These are phyloP conservation scores for Hura crepitans DNA, from an alignment of 441 rosid species.

Conservation along the genomic window DNA sequence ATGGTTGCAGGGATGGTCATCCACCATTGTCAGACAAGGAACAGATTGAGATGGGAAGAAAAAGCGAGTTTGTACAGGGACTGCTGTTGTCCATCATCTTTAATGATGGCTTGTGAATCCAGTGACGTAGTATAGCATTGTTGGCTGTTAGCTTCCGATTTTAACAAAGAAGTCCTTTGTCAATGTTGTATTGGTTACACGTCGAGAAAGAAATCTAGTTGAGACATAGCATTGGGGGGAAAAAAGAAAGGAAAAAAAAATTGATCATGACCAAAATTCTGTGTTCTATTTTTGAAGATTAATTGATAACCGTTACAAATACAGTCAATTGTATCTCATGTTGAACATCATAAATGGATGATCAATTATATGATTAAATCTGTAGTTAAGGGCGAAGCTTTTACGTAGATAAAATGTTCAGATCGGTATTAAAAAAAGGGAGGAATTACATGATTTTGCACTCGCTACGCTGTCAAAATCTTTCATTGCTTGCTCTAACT, in stretches of 20 bases:
- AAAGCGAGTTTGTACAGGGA: slow-evolving; percentile 59
- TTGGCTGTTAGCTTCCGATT: slow-evolving; percentile 15
- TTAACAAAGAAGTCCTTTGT: slow-evolving; percentile 5
- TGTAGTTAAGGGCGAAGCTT: too few relatives aligned
- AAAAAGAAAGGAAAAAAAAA: too few relatives aligned
- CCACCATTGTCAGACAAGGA: slow-evolving; percentile 48
- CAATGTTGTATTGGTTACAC: slow-evolving; percentile 15
- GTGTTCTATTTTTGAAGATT: too few relatives aligned
- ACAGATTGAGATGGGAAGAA: slow-evolving; percentile 53
- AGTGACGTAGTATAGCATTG: neutral
- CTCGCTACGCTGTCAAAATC: too few relatives aligned
- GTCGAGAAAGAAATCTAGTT: slow-evolving; percentile 11
- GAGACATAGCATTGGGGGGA: slow-evolving; percentile 17
- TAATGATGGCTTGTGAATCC: slow-evolving; percentile 40
- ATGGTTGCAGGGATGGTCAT: slow-evolving; percentile 34
- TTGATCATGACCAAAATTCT: slow-evolving; percentile 21
- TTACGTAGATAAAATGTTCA: too few relatives aligned
- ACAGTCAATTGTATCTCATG: too few relatives aligned
- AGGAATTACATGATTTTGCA: too few relatives aligned
- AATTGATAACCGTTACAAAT: too few relatives aligned
- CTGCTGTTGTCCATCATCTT: slow-evolving; percentile 59
- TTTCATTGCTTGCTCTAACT: too few relatives aligned
- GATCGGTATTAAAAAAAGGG: too few relatives aligned
- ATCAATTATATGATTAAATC: too few relatives aligned
- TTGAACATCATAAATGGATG: too few relatives aligned